A percentile compares a stretch with the other conserved stretches of the same genome.
These are phyloP conservation scores for Starmerella sp. DNA, from an alignment of 805 yeast genomes.

Conservation along the genomic window DNA sequence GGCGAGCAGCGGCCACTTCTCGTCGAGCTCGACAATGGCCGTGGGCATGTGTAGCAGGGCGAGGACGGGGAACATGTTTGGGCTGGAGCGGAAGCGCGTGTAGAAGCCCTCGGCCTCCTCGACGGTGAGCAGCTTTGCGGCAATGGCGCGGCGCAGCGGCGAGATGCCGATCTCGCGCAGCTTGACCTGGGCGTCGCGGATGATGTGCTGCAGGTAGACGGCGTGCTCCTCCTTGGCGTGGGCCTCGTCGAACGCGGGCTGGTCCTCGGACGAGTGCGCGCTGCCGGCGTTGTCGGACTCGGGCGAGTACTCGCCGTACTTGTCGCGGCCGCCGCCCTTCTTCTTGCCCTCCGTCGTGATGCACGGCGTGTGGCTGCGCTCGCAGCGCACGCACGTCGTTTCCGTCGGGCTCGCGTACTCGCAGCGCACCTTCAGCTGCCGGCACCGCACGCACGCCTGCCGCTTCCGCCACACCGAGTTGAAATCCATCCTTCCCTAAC, in stretches of 20 bases:
- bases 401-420: constrained; percentile 24
- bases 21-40: constrained; percentile 14
- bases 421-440: constrained; percentile 26
- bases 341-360: constrained; percentile 9
- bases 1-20: constrained; percentile 18
- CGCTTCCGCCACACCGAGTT: constrained; percentile 23
- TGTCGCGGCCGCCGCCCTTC: constrained; percentile 2
- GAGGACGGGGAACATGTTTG: constrained; percentile 10
- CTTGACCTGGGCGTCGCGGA: constrained; percentile 19
- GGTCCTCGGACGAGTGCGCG: not conserved
- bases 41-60: constrained; percentile 3
- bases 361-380: constrained; percentile 16
- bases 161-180: constrained; percentile 11
- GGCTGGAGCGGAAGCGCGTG: constrained; percentile 1
- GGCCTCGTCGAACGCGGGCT: not conserved
- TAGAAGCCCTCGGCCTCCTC: constrained; percentile 14
- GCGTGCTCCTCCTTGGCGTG: constrained; percentile 14
- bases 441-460: constrained; percentile 25
- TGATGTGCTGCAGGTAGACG: constrained; percentile 17
- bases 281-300: not conserved
- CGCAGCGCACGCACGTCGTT: constrained; percentile 23
- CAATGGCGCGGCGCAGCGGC: constrained; percentile 16
- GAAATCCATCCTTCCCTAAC: constrained; percentile 9
- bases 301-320: not conserved
- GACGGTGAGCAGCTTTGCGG: constrained; percentile 10